Base-by-base conservation (phyloP, 2,329 filamentous ascomycete species). In the Diplodia sapinea region DNA sequence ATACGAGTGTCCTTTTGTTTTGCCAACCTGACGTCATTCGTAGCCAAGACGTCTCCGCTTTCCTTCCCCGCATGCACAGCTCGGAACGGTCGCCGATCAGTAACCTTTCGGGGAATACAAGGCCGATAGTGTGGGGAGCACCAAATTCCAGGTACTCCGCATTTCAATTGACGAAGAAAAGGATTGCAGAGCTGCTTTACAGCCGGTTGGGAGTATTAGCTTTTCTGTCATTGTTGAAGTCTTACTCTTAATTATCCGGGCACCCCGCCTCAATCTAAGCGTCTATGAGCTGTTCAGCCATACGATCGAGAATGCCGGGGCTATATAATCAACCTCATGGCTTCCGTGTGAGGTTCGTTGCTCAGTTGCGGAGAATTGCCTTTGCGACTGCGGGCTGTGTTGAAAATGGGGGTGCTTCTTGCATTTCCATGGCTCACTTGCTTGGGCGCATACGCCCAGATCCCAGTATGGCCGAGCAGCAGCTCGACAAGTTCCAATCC, bases 11-110 rank as follows among this genome's bases (percentile, higher is more conserved):
- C 29, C 7, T 31, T 2, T 31, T n/a, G 4, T 7, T 49, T 31
- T 20, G 3, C 11, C 26, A 0, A 23, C 4, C 13, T 62, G 57
- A 62, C 57, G 40, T 62, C 38, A 62, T 23, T 5, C 2, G 40
- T 26, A 36, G 59, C 59, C 59, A 63, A 63, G 59, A 49, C 29
- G 13, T 38, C 59, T 63, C 59, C 59, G 43, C 59, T 36, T 20
- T 20, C 13, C 8, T 51, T 63, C 59, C 47, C 59, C 59, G 51
- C 59, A 51, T 49, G 57, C 17, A 5, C 23, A 51, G 12, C 29
- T 29, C 29, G 47, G 59, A 4, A 23, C 47, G 43, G n/a, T 6
- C 31, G 59, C n/a, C 47, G 59, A 63, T 63, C 47, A 36, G 15
- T 31, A 20, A 5, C 59, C 38, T 38, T n/a, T 63, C n/a, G 59